Evolutionary conservation across 306 rosid species (phyloP).

Genomic region (Inga oerstediana): DNA sequence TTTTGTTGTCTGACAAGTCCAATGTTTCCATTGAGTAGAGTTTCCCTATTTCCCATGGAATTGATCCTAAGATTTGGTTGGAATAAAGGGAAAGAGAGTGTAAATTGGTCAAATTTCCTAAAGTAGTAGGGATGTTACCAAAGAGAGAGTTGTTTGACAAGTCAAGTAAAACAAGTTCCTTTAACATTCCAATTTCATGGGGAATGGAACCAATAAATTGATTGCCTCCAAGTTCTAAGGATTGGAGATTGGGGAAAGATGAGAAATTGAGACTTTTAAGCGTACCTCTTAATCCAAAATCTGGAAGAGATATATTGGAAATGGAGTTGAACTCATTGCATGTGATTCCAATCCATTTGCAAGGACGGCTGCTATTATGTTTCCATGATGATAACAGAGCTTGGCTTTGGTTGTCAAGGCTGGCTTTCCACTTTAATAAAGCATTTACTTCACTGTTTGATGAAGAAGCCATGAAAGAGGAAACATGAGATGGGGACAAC

Average conservation of each 20-base stretch:
- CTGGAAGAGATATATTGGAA: not conserved
- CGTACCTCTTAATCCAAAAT: slow-evolving; percentile 28
- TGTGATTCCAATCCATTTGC: slow-evolving; percentile 17
- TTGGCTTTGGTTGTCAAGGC: slow-evolving; percentile 23
- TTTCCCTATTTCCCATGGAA: not conserved
- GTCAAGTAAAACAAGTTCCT: not conserved
- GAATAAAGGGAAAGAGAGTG: not conserved
- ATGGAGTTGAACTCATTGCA: slow-evolving; percentile 17
- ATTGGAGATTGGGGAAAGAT: not conserved
- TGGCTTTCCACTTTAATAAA: not conserved
- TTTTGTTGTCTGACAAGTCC: not conserved
- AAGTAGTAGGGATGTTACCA: not conserved
- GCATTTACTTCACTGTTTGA: not conserved
- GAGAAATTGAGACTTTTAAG: not conserved
- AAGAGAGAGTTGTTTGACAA: not conserved
- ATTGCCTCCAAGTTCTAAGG: no score
- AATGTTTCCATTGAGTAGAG: not conserved
- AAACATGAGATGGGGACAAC: not conserved
- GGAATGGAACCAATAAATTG: no score
- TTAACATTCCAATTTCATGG: no score
- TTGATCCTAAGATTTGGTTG: not conserved
- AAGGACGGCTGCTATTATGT: not conserved
- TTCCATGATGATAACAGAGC: not conserved
- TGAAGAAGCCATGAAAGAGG: not conserved
- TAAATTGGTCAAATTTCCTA: not conserved